Base-by-base conservation (phyloP, 495 filamentous ascomycete genomes). In the Annulohypoxylon stygium region DNA sequence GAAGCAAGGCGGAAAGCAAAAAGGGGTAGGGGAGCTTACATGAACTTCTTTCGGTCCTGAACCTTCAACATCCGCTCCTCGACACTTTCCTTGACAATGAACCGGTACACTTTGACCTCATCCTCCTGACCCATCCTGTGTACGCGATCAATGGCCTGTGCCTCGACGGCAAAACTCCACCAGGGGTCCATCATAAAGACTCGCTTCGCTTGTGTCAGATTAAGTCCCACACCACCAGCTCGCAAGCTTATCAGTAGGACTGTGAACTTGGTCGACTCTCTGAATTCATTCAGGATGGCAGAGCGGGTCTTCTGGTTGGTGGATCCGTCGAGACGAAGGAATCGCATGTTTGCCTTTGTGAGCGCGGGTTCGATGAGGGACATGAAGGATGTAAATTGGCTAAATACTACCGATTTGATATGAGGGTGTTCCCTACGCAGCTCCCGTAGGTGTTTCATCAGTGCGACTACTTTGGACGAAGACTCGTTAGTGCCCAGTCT, bases 151-250 rank as follows among this genome's bases (percentile, higher is more conserved):
- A 99, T 97, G 25, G 97, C 97, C 79, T 99, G 97, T 9, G 94
- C 93, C 80, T 99, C 97, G 25, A 98, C 90, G 3, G 97, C 95
- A 79, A 93, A 98, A 71, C 93, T 96, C 97, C 97, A 99, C 97
- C 97, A 99, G 0, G 97, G 95, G 81, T 99, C 97, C 95, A 98
- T 97, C 92, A 99, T 94, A 79, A 91, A 98, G 10, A 98, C 97
- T 61, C 92, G 84, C 71, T 90, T 93, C 14, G 96, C 96, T 61
- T 88, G 88, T 3, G 95, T 98, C 48, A 99, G 84, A 76, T 99
- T 99, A 41, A 99, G 84, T 0, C 96, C 96, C 2, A 99, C 96
- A 33, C 96, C 96, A 18, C 96, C 96, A 2, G 97, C 96, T 54
- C 93, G 88, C 65, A 99, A 86, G 76, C 91, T 95, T 67, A 99